Conservation (phyloP, 2,329 filamentous ascomycete genomes). For the Acarospora socialis region DNA sequence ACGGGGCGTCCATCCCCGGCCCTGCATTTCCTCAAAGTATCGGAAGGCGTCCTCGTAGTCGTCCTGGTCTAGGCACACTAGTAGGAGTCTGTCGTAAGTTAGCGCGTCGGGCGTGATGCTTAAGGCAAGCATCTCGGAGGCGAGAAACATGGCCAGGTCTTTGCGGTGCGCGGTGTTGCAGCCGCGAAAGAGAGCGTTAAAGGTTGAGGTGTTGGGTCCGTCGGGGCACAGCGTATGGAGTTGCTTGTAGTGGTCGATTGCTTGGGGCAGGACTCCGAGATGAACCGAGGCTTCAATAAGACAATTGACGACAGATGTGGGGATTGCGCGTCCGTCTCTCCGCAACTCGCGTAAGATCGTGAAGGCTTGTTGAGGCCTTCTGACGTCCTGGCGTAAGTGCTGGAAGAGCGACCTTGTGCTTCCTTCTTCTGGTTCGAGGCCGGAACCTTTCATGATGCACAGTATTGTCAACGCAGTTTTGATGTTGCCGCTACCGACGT, state of each 20-base stretch:
- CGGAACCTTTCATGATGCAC: constrained; percentile 56
- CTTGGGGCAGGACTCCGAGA: constrained; percentile 32
- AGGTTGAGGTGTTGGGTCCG: constrained; percentile 38
- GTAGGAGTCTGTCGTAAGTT: constrained; percentile 49
- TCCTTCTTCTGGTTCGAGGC: constrained; percentile 40
- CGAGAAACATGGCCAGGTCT: constrained; percentile 45
- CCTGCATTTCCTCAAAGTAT: constrained; percentile 38
- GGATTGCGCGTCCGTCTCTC: constrained; percentile 33
- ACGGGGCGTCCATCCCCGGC: constrained; percentile 16
- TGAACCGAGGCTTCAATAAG: constrained; percentile 39
- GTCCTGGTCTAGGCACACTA: constrained; percentile 37
- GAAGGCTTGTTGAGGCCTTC: constrained; percentile 39
- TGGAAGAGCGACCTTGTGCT: constrained; percentile 51
- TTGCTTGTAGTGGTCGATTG: constrained; percentile 46
- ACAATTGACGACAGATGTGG: constrained; percentile 31
- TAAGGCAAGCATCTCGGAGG: constrained; percentile 46
- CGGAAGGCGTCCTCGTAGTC: constrained; percentile 34
- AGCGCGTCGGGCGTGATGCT: constrained; percentile 38
- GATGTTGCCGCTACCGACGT: constrained; percentile 47
- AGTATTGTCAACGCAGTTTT: constrained; percentile 52
- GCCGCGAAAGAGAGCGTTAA: constrained; percentile 44
- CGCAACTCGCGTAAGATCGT: constrained; percentile 42
- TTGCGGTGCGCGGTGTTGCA: constrained; percentile 33
- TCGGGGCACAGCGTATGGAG: constrained; percentile 37
- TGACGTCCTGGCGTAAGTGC: constrained; percentile 36